These are phyloP conservation scores for Yarrowia hollandica DNA, from an alignment of 805 yeast species.

Conservation along the genomic window DNA sequence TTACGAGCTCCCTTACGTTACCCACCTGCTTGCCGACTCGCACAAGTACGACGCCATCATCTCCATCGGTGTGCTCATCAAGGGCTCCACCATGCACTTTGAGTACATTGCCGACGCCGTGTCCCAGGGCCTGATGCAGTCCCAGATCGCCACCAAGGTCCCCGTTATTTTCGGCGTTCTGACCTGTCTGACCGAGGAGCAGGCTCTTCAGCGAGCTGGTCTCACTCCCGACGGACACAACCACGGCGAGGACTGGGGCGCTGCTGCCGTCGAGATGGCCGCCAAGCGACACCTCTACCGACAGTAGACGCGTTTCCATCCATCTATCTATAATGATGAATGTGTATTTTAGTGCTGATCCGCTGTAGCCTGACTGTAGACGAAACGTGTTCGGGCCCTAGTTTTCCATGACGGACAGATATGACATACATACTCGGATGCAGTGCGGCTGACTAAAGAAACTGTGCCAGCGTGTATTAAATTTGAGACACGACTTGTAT, in stretches of 20 bases:
- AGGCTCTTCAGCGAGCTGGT: conserved; percentile 92
- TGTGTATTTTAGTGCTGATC: conserved; percentile 1
- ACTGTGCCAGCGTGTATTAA: too few relatives aligned
- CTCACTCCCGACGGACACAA: conserved; percentile 74
- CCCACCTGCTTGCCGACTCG: conserved; percentile 43
- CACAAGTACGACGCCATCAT: conserved; percentile 68
- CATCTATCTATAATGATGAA: neutral
- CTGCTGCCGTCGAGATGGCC: conserved; percentile 96
- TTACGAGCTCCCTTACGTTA: conserved; percentile 86
- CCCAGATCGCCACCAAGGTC: conserved; percentile 64
- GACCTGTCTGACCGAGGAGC: conserved; percentile 91
- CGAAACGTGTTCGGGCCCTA: too few relatives aligned
- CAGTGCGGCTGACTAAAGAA: too few relatives aligned
- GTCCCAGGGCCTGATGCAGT: conserved; percentile 77
- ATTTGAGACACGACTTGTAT: too few relatives aligned
- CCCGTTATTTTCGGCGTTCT: conserved; percentile 94
- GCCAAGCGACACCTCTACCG: conserved; percentile 35
- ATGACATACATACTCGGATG: too few relatives aligned
- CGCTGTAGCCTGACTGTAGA: too few relatives aligned
- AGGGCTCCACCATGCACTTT: conserved; percentile 97
- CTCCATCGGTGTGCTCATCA: conserved; percentile 91
- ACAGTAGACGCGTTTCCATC: neutral
- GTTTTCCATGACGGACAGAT: too few relatives aligned
- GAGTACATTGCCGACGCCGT: conserved; percentile 94
- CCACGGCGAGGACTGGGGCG: conserved; percentile 99